These are phyloP conservation scores for Alternaria metachromatica DNA, from an alignment of 2,329 filamentous ascomycete species.

Conservation along the genomic window DNA sequence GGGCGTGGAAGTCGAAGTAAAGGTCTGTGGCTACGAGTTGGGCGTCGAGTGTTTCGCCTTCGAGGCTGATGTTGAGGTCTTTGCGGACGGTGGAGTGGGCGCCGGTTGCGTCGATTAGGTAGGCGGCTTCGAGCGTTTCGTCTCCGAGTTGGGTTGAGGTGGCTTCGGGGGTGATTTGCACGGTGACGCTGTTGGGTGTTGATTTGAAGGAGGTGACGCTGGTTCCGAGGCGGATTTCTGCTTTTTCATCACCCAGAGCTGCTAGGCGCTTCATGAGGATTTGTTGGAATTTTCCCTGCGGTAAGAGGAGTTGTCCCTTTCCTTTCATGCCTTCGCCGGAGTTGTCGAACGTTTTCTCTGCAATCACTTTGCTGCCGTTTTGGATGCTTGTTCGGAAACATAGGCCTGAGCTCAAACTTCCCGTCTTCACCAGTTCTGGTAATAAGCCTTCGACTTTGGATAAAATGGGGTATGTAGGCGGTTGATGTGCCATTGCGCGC, in stretches of 20 bases:
- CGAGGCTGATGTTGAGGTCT: conserved; percentile 26
- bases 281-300: conserved; percentile 43
- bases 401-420: conserved; percentile 31
- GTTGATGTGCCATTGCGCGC: conserved; percentile 53
- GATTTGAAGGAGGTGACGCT: conserved; percentile 23
- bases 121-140: conserved; percentile 28
- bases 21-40: conserved; percentile 51
- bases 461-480: conserved; percentile 50
- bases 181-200: conserved; percentile 8
- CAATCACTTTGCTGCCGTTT: conserved; percentile 36
- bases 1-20: conserved; percentile 44
- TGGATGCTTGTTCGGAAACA: conserved; percentile 37
- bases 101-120: conserved; percentile 43
- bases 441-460: conserved; percentile 45
- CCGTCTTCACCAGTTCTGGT: conserved; percentile 40
- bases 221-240: conserved; percentile 29
- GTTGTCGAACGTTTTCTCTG: conserved; percentile 32
- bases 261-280: conserved; percentile 30
- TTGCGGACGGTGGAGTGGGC: conserved; percentile 32
- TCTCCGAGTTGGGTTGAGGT: not conserved
- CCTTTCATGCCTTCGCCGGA: conserved; percentile 28
- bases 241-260: conserved; percentile 5
- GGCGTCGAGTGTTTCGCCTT: conserved; percentile 45
- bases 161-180: conserved; percentile 12
- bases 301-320: conserved; percentile 35